Percentiles rank a stretch among this genome's conserved stretches.
phyloP scores from a whole-genome alignment of 1,284 basidiomycete genomes.

The Vanrija sp. region DNA sequence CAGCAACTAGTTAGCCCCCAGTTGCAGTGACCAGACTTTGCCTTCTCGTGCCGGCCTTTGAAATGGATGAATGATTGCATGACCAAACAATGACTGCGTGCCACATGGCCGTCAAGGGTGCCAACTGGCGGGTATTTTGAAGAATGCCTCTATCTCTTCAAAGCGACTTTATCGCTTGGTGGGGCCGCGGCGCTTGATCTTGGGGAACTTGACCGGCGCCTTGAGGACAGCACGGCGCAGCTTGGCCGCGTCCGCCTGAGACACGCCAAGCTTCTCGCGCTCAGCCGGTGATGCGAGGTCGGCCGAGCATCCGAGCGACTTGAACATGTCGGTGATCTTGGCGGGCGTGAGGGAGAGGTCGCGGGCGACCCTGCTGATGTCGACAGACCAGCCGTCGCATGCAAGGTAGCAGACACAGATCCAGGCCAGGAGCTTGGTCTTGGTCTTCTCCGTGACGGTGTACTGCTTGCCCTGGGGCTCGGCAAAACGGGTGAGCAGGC shows the following conservation, averaged over 20 bases:
- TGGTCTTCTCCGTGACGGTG: constrained; percentile 64
- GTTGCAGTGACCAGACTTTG: no score
- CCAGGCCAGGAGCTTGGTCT: constrained; percentile 68
- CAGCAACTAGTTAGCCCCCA: no score
- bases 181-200: constrained; percentile 48
- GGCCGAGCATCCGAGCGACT: constrained; percentile 62
- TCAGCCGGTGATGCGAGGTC: constrained; percentile 59
- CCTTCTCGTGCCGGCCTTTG: no score
- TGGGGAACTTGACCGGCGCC: constrained; percentile 74
- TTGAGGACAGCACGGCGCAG: constrained; percentile 66
- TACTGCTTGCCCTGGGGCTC: constrained; percentile 60
- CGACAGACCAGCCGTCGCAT: constrained; percentile 69
- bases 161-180: constrained; percentile 33
- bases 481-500: constrained; percentile 72
- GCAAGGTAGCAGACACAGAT: constrained; percentile 74
- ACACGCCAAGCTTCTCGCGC: constrained; percentile 59
- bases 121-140: no score
- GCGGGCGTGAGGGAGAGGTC: constrained; percentile 64
- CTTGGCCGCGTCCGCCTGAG: constrained; percentile 58
- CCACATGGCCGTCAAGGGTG: no score
- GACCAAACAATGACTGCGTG: no score
- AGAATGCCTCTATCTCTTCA: no score
- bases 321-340: constrained; percentile 54
- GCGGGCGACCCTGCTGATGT: constrained; percentile 62
- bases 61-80: no score